Conservation (phyloP, 345 rosid genomes). For the Lumnitzera littorea region DNA sequence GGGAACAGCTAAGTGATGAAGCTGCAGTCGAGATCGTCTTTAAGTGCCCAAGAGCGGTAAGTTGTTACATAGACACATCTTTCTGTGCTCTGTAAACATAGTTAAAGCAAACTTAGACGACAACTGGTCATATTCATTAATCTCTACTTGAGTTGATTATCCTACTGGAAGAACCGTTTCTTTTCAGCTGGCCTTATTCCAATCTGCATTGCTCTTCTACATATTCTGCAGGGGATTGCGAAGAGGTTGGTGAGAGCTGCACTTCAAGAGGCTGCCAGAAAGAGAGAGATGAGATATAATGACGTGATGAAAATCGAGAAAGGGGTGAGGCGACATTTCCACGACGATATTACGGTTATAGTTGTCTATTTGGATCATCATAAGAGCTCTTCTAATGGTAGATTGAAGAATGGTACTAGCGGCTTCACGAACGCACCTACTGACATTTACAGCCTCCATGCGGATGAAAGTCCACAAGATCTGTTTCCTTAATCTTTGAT, state of each 20-base stretch:
- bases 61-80: constrained; percentile 15
- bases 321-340: constrained; percentile 71
- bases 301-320: constrained; percentile 50
- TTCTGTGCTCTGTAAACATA: not conserved
- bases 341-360: constrained; percentile 66
- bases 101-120: not conserved
- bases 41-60: constrained; percentile 82
- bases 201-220: not conserved
- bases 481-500: constrained; percentile 6
- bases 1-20: constrained; percentile 95
- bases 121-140: not conserved
- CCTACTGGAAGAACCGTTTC: not conserved
- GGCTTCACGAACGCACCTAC: constrained; percentile 60
- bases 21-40: constrained; percentile 77
- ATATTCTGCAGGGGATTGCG: constrained; percentile 55
- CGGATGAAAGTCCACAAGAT: constrained; percentile 31
- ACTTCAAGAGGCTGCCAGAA: constrained; percentile 58
- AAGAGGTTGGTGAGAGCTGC: constrained; percentile 63
- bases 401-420: constrained; percentile 15
- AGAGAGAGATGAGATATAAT: constrained; percentile 57
- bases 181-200: not conserved
- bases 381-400: constrained; percentile 17
- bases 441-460: constrained; percentile 58
- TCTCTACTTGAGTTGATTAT: not conserved
- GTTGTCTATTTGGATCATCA: constrained; percentile 70